Conservation (phyloP, 164 flowering plant genomes). For the Vitis cinerea region DNA sequence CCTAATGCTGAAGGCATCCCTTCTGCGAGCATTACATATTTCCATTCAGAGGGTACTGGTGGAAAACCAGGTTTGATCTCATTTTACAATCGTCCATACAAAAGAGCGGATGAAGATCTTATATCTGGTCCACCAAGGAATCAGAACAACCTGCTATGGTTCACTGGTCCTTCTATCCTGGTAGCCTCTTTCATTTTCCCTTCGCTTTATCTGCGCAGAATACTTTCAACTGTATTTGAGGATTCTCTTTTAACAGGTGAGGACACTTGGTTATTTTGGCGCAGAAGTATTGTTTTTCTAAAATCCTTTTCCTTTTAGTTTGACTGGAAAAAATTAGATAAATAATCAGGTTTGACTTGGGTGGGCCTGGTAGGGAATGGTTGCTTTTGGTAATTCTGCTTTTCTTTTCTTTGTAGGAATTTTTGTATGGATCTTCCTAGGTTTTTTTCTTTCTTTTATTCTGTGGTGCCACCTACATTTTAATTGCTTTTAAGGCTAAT, state of each 20-base stretch:
- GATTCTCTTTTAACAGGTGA: conserved; percentile 91
- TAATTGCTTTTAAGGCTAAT: background rate
- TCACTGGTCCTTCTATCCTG: conserved; percentile 80
- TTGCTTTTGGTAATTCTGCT: background rate
- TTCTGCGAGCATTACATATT: conserved; percentile 22
- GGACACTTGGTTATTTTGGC: background rate
- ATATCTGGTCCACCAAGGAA: conserved; percentile 25
- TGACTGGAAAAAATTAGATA: too few species aligned
- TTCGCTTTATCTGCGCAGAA: conserved; percentile 77
- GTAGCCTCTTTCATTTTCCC: conserved; percentile 92
- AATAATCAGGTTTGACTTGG: too few species aligned
- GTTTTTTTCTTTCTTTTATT: background rate
- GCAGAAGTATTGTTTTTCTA: background rate
- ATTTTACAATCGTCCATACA: conserved; percentile 51
- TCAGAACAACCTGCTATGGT: conserved; percentile 50
- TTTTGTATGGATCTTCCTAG: background rate
- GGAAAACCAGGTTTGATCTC: conserved; percentile 87
- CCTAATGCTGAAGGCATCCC: conserved; percentile 31
- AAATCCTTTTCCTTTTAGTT: too few species aligned
- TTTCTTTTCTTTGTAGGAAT: background rate
- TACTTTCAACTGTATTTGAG: conserved; percentile 81
- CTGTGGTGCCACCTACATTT: background rate
- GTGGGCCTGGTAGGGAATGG: too few species aligned
- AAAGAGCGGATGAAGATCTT: conserved; percentile 26
- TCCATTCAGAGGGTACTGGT: conserved; percentile 27